Percentiles rank a stretch among this genome's conserved stretches.
These are phyloP conservation scores for Paecilomyces sp. DNA, from an alignment of 2,329 filamentous ascomycete genomes.

Conservation along the genomic window DNA sequence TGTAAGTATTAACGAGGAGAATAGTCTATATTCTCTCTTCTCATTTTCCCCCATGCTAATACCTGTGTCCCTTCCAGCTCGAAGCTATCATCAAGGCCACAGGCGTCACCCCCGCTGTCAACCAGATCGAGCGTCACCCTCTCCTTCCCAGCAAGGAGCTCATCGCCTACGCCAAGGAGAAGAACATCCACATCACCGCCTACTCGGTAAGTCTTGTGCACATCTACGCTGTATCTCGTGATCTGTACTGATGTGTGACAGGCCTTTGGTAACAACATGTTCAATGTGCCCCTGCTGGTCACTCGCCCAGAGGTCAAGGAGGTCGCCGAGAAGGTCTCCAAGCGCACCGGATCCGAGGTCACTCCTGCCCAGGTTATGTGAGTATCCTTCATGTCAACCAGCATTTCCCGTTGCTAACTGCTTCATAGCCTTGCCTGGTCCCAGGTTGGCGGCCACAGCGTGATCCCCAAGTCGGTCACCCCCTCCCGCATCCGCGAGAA, in stretches of 20 bases:
- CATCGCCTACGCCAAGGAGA: constrained; percentile 49
- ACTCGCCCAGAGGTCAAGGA: constrained; percentile 57
- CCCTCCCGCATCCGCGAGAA: constrained; percentile 36
- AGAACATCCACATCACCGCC: constrained; percentile 55
- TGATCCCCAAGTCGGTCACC: constrained; percentile 38
- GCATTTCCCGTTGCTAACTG: not conserved
- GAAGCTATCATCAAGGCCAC: constrained; percentile 49
- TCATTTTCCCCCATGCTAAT: not conserved
- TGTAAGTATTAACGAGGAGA: constrained; percentile 11
- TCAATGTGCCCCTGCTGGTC: constrained; percentile 57
- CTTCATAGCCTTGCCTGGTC: constrained; percentile 29
- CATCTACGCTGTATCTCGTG: not conserved
- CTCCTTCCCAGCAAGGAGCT: constrained; percentile 58
- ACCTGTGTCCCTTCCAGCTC: constrained; percentile 23
- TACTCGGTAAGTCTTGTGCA: constrained; percentile 45
- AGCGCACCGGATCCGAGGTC: constrained; percentile 26
- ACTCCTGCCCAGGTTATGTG: constrained; percentile 31
- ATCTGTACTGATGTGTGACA: constrained; percentile 7
- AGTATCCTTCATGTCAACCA: constrained; percentile 1
- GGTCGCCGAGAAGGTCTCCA: constrained; percentile 51
- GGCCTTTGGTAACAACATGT: constrained; percentile 52
- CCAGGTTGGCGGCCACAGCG: constrained; percentile 32
- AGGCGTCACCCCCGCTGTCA: constrained; percentile 55
- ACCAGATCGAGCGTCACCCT: constrained; percentile 64
- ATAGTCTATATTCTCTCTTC: not conserved